Percentiles rank a stretch among this genome's conserved stretches.
Conservation (phyloP, 805 yeast species). For the Wickerhamiella kazuoi region DNA sequence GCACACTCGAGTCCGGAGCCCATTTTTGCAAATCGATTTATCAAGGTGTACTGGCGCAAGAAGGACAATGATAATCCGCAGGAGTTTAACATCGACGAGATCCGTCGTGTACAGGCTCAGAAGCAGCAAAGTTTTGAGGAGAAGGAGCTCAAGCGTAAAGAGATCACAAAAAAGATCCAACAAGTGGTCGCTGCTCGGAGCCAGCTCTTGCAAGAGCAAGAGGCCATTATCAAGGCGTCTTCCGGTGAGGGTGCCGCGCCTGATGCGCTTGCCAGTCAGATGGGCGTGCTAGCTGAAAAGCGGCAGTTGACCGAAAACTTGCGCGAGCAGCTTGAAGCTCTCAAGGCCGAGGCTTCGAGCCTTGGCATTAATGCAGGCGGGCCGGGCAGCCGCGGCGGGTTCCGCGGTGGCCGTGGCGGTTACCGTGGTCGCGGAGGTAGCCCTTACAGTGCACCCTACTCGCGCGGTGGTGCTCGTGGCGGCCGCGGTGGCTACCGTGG, state of each 20-base stretch:
- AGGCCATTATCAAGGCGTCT: conserved; percentile 20
- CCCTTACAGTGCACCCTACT: conserved; percentile 2
- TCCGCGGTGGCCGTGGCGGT: conserved; percentile 11
- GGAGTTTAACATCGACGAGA: conserved; percentile 24
- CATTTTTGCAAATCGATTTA: conserved; percentile 31
- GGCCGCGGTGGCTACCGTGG: conserved; percentile 13
- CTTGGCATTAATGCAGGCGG: conserved; percentile 8
- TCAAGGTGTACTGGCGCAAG: conserved; percentile 29
- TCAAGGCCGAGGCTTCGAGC: conserved; percentile 10
- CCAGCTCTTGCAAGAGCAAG: conserved; percentile 22
- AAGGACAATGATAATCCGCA: conserved; percentile 10
- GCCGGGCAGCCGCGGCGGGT: conserved; percentile 9
- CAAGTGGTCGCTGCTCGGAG: conserved; percentile 22
- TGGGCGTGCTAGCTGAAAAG: conserved; percentile 7
- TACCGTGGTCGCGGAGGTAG: conserved; percentile 7
- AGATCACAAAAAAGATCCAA: conserved; percentile 20
- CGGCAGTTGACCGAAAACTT: conserved; percentile 17
- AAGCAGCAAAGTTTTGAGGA: conserved; percentile 28
- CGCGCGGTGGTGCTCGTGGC: conserved; percentile 12
- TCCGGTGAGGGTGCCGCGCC: conserved; percentile 13
- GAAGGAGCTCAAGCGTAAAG: conserved; percentile 22
- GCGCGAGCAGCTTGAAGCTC: conserved; percentile 18
- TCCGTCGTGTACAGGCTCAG: conserved; percentile 23
- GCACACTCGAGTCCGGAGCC: conserved; percentile 31
- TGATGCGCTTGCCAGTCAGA: conserved; percentile 5